phyloP scores from a whole-genome alignment of 345 rosid species.

The Litchi chinensis region DNA sequence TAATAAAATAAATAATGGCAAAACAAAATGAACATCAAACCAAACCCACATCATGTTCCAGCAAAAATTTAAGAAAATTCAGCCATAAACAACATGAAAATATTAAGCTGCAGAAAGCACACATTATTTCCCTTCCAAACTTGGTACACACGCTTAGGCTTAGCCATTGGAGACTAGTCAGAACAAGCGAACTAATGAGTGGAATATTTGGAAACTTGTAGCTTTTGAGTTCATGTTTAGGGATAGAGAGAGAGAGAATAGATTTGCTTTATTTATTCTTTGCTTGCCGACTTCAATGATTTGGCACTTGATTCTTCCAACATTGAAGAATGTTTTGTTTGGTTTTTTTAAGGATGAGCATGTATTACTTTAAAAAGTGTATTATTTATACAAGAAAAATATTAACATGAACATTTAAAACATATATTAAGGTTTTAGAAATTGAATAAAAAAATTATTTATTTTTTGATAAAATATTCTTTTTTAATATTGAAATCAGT shows the following conservation, averaged over 20 bases:
- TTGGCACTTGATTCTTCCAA: no score
- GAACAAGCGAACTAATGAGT: constrained; percentile 16
- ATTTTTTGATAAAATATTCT: no score
- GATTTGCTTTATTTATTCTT: constrained; percentile 19
- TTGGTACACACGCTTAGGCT: constrained; percentile 43
- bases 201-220: constrained; percentile 43
- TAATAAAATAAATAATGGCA: neutral
- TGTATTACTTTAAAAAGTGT: no score
- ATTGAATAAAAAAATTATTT: no score
- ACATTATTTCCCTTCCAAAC: constrained; percentile 61
- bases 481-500: no score
- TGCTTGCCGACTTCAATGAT: neutral
- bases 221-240: constrained; percentile 28
- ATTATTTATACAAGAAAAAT: no score
- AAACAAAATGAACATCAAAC: neutral
- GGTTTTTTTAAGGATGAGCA: neutral
- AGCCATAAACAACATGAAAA: neutral
- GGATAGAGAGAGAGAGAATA: constrained; percentile 14
- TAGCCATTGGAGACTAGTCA: constrained; percentile 38
- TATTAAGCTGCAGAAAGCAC: neutral
- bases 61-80: no score
- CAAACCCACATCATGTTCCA: neutral
- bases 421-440: no score
- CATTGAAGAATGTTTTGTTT: constrained; percentile 6
- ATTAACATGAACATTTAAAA: no score